These are phyloP conservation scores for Clonostachys sp. DNA, from an alignment of 2,329 filamentous ascomycete genomes.

Conservation along the genomic window DNA sequence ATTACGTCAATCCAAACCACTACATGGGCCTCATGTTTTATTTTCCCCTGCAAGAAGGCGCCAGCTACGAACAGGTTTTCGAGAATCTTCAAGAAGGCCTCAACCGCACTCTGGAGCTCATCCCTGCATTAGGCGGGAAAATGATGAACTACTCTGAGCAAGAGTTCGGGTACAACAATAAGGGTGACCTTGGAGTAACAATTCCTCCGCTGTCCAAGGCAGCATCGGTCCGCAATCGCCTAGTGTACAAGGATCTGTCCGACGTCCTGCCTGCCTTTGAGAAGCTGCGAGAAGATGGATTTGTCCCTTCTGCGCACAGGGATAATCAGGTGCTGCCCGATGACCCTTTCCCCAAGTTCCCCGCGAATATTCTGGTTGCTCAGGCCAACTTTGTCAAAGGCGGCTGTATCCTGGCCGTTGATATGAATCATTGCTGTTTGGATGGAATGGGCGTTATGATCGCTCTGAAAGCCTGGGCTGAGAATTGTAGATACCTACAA, in stretches of 20 bases:
- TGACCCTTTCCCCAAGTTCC: constrained; percentile 13
- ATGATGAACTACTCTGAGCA: constrained; percentile 20
- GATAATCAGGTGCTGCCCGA: constrained; percentile 15
- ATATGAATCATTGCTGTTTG: constrained; percentile 15
- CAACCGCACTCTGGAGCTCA: constrained; percentile 21
- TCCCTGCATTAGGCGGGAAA: constrained; percentile 26
- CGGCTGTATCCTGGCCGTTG: constrained; percentile 17
- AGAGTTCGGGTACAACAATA: constrained; percentile 14
- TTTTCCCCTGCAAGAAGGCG: constrained; percentile 18
- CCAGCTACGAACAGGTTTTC: constrained; percentile 20
- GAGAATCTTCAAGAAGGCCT: constrained; percentile 23
- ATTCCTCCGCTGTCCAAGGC: constrained; percentile 8
- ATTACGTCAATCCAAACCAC: constrained; percentile 21
- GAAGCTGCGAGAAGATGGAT: constrained; percentile 13
- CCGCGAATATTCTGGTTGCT: constrained; percentile 17
- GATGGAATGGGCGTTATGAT: constrained; percentile 20
- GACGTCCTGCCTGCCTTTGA: constrained; percentile 14
- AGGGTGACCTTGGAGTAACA: constrained; percentile 12
- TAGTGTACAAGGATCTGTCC: constrained; percentile 18
- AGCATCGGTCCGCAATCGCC: constrained; percentile 2
- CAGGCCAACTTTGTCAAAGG: constrained; percentile 23
- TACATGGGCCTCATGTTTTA: constrained; percentile 24
- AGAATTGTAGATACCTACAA: constrained; percentile 17
- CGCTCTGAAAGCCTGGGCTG: constrained; percentile 20
- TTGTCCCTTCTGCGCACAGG: constrained; percentile 16